A percentile compares a stretch with the other conserved stretches of the same genome.
phyloP scores from a whole-genome alignment of 192 early-diverging fungal species.

The Thoreauomyces humboldtii region DNA sequence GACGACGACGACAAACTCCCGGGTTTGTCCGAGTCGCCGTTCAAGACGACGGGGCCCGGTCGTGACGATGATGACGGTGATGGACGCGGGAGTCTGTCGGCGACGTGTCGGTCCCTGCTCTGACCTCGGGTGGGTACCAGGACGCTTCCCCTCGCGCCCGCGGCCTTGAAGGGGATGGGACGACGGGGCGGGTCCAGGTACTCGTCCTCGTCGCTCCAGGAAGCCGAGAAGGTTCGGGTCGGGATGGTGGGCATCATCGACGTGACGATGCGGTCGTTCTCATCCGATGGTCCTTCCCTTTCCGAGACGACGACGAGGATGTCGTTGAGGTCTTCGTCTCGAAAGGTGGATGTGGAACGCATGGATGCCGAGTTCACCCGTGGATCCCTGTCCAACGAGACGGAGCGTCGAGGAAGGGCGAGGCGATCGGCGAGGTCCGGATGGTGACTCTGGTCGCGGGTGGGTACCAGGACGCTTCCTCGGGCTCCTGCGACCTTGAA shows the following conservation, averaged over 20 bases:
- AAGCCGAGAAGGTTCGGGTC: neutral
- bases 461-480: conserved; percentile 21
- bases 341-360: no score
- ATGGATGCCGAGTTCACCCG: no score
- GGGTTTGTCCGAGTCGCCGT: no score
- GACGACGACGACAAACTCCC: no score
- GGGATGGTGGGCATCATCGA: no score
- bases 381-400: neutral
- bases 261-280: no score
- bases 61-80: neutral
- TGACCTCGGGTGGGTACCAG: conserved; percentile 16
- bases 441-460: neutral
- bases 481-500: conserved; percentile 22
- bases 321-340: no score
- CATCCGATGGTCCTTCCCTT: no score
- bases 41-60: no score
- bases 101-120: neutral
- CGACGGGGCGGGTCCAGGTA: neutral
- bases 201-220: neutral
- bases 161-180: conserved; percentile 19
- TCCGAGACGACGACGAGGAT: no score
- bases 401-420: neutral
- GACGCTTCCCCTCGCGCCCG: conserved; percentile 22
- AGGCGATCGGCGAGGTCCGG: neutral
- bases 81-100: neutral